Evolutionary conservation across 495 filamentous ascomycete species (phyloP).

Genomic region (Staphylotrichum tortipilum): DNA sequence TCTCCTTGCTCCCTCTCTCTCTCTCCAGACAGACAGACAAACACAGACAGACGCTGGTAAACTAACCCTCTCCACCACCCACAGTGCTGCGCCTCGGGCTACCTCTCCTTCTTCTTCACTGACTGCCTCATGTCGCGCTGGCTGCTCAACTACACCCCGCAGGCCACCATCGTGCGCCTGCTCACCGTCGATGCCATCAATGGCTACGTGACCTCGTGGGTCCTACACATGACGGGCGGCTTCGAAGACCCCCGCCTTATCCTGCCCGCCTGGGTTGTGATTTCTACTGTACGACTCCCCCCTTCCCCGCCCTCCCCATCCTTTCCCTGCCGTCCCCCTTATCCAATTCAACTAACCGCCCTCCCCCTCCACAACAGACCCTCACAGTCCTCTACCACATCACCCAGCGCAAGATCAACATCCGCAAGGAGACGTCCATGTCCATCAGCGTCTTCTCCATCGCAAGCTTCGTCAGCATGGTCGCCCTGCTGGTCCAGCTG

Average conservation of each 20-base stretch:
- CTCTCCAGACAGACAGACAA: neutral
- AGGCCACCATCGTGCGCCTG: slow-evolving; percentile 74
- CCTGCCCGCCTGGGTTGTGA: slow-evolving; percentile 79
- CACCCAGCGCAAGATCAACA: slow-evolving; percentile 71
- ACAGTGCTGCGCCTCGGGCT: slow-evolving; percentile 73
- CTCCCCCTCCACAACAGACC: slow-evolving; percentile 37
- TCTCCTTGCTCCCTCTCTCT: neutral
- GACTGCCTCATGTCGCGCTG: slow-evolving; percentile 90
- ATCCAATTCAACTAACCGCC: neutral
- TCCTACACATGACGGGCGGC: slow-evolving; percentile 66
- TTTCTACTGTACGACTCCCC: slow-evolving; percentile 54
- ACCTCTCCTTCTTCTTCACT: slow-evolving; percentile 82
- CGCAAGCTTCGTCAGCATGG: slow-evolving; percentile 68
- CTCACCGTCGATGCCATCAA: slow-evolving; percentile 71
- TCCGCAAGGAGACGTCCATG: slow-evolving; percentile 70
- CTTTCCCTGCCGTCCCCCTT: neutral
- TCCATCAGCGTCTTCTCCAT: slow-evolving; percentile 70
- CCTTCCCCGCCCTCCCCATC: neutral
- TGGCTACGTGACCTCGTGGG: slow-evolving; percentile 72
- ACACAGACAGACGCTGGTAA: too few relatives aligned
- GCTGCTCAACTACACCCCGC: slow-evolving; percentile 83
- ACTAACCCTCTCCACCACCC: neutral
- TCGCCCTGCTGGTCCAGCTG: slow-evolving; percentile 57
- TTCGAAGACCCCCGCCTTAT: slow-evolving; percentile 67
- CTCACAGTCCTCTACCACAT: slow-evolving; percentile 73